phyloP scores from a whole-genome alignment of 2,329 filamentous ascomycete genomes.

The Sporothrix euskadiensis region DNA sequence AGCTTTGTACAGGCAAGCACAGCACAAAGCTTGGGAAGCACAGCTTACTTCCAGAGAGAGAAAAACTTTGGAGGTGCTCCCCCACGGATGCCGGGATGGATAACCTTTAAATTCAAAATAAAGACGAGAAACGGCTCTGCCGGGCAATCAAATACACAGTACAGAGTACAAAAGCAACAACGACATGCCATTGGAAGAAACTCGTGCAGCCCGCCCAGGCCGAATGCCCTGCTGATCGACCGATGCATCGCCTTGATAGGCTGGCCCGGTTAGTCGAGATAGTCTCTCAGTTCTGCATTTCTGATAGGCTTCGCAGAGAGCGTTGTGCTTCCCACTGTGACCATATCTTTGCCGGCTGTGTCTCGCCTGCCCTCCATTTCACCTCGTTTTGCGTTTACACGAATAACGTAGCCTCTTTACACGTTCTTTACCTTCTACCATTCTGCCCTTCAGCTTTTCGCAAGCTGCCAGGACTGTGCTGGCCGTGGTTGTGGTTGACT shows the following conservation, averaged over 20 bases:
- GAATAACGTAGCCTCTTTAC: background rate
- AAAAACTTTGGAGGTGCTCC: background rate
- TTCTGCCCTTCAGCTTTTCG: background rate
- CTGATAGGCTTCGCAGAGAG: constrained; percentile 2
- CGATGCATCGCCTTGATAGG: background rate
- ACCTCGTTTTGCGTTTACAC: constrained; percentile 11
- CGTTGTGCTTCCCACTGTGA: constrained; percentile 4
- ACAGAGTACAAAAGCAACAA: too few relatives aligned
- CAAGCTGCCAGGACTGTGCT: background rate
- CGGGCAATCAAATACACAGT: background rate
- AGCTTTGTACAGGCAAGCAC: background rate
- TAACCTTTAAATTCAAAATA: background rate
- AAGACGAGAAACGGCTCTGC: background rate
- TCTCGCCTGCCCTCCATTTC: background rate
- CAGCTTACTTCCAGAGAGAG: background rate
- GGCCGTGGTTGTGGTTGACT: background rate
- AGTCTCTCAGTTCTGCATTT: background rate
- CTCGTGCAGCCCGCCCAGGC: background rate
- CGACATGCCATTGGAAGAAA: background rate
- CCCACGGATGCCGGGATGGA: background rate
- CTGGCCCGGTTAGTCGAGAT: background rate
- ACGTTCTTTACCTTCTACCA: background rate
- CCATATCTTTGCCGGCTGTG: background rate
- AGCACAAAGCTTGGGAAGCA: background rate
- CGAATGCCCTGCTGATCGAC: background rate